phyloP scores from a whole-genome alignment of 2,329 filamentous ascomycete species.

The Diatrype stigma region DNA sequence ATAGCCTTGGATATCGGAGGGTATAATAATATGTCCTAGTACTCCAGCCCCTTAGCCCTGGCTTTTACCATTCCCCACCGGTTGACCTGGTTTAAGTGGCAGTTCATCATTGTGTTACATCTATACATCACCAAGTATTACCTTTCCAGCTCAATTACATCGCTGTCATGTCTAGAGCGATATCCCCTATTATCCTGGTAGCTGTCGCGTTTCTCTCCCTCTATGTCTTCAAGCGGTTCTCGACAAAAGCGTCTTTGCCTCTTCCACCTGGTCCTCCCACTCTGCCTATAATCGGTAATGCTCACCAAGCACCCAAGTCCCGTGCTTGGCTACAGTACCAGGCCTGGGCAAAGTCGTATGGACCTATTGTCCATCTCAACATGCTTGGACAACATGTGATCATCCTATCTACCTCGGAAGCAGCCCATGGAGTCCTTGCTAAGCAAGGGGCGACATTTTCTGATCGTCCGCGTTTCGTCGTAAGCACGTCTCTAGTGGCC shows the following conservation, averaged over 20 bases:
- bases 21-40: too few relatives aligned
- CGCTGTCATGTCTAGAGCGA: neutral
- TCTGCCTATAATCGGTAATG: conserved; percentile 16
- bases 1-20: too few relatives aligned
- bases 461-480: conserved; percentile 21
- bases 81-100: too few relatives aligned
- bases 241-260: neutral
- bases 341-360: conserved; percentile 13
- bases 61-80: too few relatives aligned
- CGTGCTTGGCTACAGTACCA: conserved; percentile 13
- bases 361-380: conserved; percentile 14
- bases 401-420: conserved; percentile 7
- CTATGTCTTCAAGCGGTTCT: neutral
- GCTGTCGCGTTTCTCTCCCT: neutral
- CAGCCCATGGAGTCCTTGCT: conserved; percentile 13
- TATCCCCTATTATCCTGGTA: neutral
- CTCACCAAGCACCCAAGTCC: conserved; percentile 10
- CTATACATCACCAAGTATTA: too few relatives aligned
- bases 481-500: neutral
- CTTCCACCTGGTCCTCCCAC: conserved; percentile 12
- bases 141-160: too few relatives aligned
- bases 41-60: too few relatives aligned
- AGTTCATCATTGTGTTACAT: too few relatives aligned
- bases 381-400: conserved; percentile 15
- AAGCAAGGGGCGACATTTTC: conserved; percentile 13